A percentile compares a stretch with the other conserved stretches of the same genome.
phyloP scores from a whole-genome alignment of 768 basidiomycete species.

The Kwoniella sp. region DNA sequence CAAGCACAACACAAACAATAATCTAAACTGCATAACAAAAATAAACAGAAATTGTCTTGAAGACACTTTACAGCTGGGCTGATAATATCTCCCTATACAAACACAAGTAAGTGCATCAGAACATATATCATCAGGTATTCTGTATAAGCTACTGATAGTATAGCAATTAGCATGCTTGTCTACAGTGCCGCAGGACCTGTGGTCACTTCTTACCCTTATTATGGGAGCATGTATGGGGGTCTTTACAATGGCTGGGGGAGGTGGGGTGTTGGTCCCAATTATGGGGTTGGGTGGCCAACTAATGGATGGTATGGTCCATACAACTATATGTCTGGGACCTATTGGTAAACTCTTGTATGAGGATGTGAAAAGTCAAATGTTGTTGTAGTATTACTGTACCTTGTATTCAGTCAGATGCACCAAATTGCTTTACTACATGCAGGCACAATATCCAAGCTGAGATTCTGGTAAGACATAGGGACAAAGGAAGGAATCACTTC shows the following conservation, averaged over 20 bases:
- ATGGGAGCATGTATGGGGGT: slow-evolving; percentile 29
- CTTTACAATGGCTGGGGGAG: slow-evolving; percentile 38
- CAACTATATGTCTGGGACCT: slow-evolving; percentile 40
- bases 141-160: neutral
- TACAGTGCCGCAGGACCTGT: slow-evolving; percentile 29
- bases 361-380: too few species aligned
- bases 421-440: too few species aligned
- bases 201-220: slow-evolving; percentile 22
- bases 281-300: slow-evolving; percentile 32
- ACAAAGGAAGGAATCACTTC: too few species aligned
- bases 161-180: slow-evolving; percentile 17
- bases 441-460: too few species aligned
- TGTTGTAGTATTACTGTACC: neutral
- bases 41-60: slow-evolving; percentile 8
- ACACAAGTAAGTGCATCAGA: slow-evolving; percentile 12
- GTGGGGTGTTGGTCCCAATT: slow-evolving; percentile 42
- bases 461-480: too few species aligned
- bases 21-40: neutral
- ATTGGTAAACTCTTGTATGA: too few species aligned
- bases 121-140: neutral
- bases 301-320: slow-evolving; percentile 33
- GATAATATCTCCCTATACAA: neutral
- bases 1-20: neutral
- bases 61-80: slow-evolving; percentile 15
- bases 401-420: too few species aligned